These are phyloP conservation scores for Chrysanthemum makinoi DNA, from an alignment of 129 eudicot species.

Conservation along the genomic window DNA sequence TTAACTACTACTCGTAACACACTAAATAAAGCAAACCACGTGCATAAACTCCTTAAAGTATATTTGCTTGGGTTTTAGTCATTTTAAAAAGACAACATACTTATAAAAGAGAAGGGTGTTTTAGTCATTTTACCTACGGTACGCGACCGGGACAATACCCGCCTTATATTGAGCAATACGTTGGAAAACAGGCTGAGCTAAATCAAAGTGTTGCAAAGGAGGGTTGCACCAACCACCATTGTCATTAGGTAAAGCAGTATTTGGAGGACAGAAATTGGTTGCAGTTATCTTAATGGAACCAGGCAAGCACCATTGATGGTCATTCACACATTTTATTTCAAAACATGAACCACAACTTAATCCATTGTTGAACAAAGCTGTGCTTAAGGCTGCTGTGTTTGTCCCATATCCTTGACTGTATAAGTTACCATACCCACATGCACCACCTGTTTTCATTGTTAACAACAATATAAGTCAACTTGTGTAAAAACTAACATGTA, in stretches of 20 bases:
- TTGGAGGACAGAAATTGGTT: conserved; percentile 63
- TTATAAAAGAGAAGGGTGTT: neutral
- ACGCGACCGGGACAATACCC: conserved; percentile 61
- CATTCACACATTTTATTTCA: conserved; percentile 51
- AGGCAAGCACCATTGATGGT: conserved; percentile 57
- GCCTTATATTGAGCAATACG: conserved; percentile 60
- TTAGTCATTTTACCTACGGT: conserved; percentile 38
- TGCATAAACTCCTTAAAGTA: no score
- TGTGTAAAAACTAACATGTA: no score
- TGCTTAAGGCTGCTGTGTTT: conserved; percentile 50
- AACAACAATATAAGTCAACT: neutral
- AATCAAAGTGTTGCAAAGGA: conserved; percentile 55
- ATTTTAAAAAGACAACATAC: neutral
- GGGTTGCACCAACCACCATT: conserved; percentile 64
- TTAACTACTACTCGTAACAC: no score
- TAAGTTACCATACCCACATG: conserved; percentile 61
- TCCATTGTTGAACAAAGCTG: conserved; percentile 61
- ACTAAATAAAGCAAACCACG: no score
- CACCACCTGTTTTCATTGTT: conserved; percentile 37
- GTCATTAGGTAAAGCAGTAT: conserved; percentile 50
- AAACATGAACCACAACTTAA: conserved; percentile 63
- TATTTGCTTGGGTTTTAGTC: neutral
- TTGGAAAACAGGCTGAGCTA: conserved; percentile 59
- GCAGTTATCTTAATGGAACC: conserved; percentile 53
- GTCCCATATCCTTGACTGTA: conserved; percentile 59